These are phyloP conservation scores for Aspergillus flavus DNA, from an alignment of 2,329 filamentous ascomycete genomes.

Conservation along the genomic window DNA sequence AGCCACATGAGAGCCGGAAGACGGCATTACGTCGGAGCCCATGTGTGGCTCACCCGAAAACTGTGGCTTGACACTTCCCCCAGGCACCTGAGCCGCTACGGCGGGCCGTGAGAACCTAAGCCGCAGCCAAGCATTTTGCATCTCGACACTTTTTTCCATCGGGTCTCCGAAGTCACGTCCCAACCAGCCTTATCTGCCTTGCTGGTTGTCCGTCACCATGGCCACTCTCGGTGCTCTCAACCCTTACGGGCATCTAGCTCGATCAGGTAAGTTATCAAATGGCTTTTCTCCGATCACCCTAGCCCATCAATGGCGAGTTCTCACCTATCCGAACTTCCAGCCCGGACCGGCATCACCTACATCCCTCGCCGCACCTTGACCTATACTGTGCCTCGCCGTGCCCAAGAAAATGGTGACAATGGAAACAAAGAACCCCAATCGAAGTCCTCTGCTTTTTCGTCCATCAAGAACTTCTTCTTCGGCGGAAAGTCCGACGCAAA, in stretches of 20 bases:
- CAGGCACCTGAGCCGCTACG: constrained; percentile 14
- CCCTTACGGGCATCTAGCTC: constrained; percentile 42
- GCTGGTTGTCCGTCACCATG: constrained; percentile 28
- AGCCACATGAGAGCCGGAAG: constrained; percentile 5
- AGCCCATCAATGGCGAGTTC: neutral
- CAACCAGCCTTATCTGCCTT: constrained; percentile 12
- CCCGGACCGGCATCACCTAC: constrained; percentile 35
- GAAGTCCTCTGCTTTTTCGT: constrained; percentile 31
- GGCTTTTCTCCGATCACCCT: neutral
- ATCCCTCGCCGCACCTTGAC: constrained; percentile 41
- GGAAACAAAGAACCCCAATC: constrained; percentile 15
- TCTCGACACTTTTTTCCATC: constrained; percentile 35
- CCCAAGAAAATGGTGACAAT: constrained; percentile 29
- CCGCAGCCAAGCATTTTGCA: constrained; percentile 24
- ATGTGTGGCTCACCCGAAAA: neutral
- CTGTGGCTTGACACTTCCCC: constrained; percentile 5
- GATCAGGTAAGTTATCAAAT: constrained; percentile 35
- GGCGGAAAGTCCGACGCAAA: constrained; percentile 30
- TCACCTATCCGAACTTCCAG: constrained; percentile 18
- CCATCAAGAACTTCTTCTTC: constrained; percentile 39
- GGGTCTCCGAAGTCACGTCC: constrained; percentile 11
- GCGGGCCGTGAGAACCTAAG: constrained; percentile 20
- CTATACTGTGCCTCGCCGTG: constrained; percentile 33
- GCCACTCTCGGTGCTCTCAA: constrained; percentile 42
- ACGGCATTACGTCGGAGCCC: neutral